Percentiles rank a stretch among this genome's conserved stretches.
Evolutionary conservation across 805 yeast genomes (phyloP).

Genomic region (Saturnispora mendoncae): DNA sequence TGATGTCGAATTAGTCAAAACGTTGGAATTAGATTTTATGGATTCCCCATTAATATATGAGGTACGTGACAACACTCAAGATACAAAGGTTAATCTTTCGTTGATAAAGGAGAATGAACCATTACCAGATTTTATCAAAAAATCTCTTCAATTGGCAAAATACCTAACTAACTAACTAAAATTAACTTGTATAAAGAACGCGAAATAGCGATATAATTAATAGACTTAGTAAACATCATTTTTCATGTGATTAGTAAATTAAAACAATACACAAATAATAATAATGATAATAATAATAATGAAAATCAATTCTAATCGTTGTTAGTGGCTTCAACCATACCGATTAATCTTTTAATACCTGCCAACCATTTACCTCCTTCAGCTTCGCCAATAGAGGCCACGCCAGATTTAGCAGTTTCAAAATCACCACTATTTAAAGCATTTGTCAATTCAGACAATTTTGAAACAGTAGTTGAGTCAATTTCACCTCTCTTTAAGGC

Average conservation of each 20-base stretch:
- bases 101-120: constrained; percentile 6
- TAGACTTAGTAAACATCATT: neutral
- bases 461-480: constrained; percentile 44
- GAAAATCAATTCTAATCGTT: neutral
- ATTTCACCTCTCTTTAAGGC: constrained; percentile 68
- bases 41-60: constrained; percentile 22
- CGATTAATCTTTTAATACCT: constrained; percentile 82
- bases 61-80: constrained; percentile 19
- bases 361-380: constrained; percentile 90
- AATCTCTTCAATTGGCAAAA: constrained; percentile 4
- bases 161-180: neutral
- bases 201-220: neutral
- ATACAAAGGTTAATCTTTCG: constrained; percentile 3
- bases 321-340: constrained; percentile 47
- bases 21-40: constrained; percentile 24
- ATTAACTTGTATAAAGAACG: neutral
- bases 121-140: neutral
- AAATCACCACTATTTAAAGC: constrained; percentile 48
- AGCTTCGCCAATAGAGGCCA: constrained; percentile 54
- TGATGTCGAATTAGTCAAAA: constrained; percentile 19
- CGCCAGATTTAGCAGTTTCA: constrained; percentile 48
- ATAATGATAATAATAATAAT: constrained; percentile 2
- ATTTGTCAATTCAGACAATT: constrained; percentile 42
- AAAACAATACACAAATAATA: neutral
- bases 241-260: too few relatives aligned